Percentiles rank a stretch among this genome's conserved stretches.
Evolutionary conservation across 176 grass and related monocot species (phyloP).

Genomic region (Poa pratensis): DNA sequence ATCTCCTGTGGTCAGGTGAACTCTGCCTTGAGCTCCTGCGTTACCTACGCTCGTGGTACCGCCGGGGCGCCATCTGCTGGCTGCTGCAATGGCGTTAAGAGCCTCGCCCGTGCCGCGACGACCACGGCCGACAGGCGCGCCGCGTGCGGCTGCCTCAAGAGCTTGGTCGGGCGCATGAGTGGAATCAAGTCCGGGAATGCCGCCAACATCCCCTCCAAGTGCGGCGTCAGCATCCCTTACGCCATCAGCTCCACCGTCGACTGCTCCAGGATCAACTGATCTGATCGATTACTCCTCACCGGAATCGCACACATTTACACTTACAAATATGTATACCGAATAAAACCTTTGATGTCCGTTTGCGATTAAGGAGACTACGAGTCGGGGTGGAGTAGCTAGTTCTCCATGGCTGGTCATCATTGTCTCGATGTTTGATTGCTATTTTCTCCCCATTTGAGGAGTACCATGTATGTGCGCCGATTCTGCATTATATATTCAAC

Average conservation of each 20-base stretch:
- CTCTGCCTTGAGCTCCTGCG: slow-evolving; percentile 34
- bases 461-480: too few relatives aligned
- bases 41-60: slow-evolving; percentile 26
- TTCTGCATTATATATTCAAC: too few relatives aligned
- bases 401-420: too few relatives aligned
- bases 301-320: not conserved
- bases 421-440: too few relatives aligned
- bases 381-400: too few relatives aligned
- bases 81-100: slow-evolving; percentile 46
- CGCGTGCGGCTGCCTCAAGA: slow-evolving; percentile 51
- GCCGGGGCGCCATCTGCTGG: not conserved
- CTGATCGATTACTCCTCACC: not conserved
- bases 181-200: slow-evolving; percentile 38
- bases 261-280: slow-evolving; percentile 37
- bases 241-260: slow-evolving; percentile 52
- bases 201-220: slow-evolving; percentile 47
- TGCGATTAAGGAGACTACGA: not conserved
- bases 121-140: slow-evolving; percentile 32
- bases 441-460: too few relatives aligned
- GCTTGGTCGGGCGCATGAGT: not conserved
- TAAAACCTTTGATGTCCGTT: not conserved
- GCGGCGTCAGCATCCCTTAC: slow-evolving; percentile 48
- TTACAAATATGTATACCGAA: not conserved
- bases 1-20: slow-evolving; percentile 47
- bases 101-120: not conserved